Percentiles rank a stretch among this genome's conserved stretches.
These are phyloP conservation scores for Calonectria crousiana DNA, from an alignment of 2,329 filamentous ascomycete genomes.

Conservation along the genomic window DNA sequence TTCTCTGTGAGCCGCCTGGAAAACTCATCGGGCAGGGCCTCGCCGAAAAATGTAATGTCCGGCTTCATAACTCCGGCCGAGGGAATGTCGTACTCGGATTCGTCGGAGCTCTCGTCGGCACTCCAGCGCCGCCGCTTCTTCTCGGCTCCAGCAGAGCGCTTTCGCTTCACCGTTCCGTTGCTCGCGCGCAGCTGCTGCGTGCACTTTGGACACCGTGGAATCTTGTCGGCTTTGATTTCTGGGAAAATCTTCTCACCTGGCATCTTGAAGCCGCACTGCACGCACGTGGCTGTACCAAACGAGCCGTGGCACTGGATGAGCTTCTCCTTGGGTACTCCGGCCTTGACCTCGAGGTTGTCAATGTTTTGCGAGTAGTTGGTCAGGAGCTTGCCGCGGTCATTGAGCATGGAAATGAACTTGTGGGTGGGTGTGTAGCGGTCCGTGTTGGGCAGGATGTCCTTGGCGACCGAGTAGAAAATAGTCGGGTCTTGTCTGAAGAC, in stretches of 20 bases:
- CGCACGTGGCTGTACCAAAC: constrained; percentile 91
- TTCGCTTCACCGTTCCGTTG: constrained; percentile 50
- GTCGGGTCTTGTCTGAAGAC: constrained; percentile 88
- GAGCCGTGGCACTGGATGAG: constrained; percentile 97
- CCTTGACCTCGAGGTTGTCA: constrained; percentile 91
- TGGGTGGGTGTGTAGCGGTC: constrained; percentile 91
- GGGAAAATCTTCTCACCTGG: constrained; percentile 82
- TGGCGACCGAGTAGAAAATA: constrained; percentile 92
- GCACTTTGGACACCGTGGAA: constrained; percentile 84
- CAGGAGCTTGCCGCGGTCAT: constrained; percentile 88
- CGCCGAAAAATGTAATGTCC: constrained; percentile 98
- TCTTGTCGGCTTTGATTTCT: constrained; percentile 79
- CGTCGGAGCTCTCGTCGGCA: constrained; percentile 56
- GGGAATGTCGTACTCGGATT: constrained; percentile 67
- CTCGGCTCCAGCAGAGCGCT: constrained; percentile 54
- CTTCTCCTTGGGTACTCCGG: constrained; percentile 84
- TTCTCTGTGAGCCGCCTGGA: constrained; percentile 82
- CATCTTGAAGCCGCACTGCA: constrained; percentile 82
- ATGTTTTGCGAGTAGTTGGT: constrained; percentile 99
- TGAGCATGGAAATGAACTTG: constrained; percentile 89
- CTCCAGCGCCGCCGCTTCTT: constrained; percentile 57
- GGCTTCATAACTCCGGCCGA: constrained; percentile 90
- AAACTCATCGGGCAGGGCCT: constrained; percentile 87
- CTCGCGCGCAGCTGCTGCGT: constrained; percentile 61
- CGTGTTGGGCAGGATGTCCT: constrained; percentile 86